Percentiles rank a stretch among this genome's conserved stretches.
Evolutionary conservation across 805 yeast species (phyloP).

Genomic region (Candida coleopterorum): DNA sequence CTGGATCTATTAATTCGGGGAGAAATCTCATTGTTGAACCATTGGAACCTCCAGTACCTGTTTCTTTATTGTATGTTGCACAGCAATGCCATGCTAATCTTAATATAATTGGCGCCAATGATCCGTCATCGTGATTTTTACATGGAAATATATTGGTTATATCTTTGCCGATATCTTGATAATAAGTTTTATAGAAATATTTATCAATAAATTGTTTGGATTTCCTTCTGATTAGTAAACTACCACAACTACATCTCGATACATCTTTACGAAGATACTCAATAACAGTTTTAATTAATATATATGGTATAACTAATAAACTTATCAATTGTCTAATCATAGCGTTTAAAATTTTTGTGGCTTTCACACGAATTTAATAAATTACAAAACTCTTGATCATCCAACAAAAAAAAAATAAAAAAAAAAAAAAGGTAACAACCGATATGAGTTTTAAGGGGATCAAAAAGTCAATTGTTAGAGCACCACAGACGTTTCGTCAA

Average conservation of each 20-base stretch:
- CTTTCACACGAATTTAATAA: no score
- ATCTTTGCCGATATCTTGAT: constrained; percentile 15
- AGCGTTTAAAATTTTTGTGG: constrained; percentile 5
- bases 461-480: constrained; percentile 73
- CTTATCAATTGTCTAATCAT: constrained; percentile 4
- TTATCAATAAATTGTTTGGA: not conserved
- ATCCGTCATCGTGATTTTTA: constrained; percentile 55
- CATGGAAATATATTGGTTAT: constrained; percentile 27
- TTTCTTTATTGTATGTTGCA: constrained; percentile 69
- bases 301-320: not conserved
- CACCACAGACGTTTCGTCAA: constrained; percentile 89
- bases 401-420: no score
- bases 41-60: constrained; percentile 56
- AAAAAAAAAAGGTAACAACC: no score
- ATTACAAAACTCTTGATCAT: no score
- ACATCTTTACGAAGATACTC: not conserved
- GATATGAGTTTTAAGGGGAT: constrained; percentile 87
- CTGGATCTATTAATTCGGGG: constrained; percentile 52
- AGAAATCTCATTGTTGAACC: constrained; percentile 47
- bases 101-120: constrained; percentile 73
- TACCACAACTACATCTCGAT: not conserved
- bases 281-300: not conserved
- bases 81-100: constrained; percentile 85
- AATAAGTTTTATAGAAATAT: constrained; percentile 2
- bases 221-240: not conserved